phyloP scores from a whole-genome alignment of 768 basidiomycete genomes.

The Tricholoma bakamatsutake region DNA sequence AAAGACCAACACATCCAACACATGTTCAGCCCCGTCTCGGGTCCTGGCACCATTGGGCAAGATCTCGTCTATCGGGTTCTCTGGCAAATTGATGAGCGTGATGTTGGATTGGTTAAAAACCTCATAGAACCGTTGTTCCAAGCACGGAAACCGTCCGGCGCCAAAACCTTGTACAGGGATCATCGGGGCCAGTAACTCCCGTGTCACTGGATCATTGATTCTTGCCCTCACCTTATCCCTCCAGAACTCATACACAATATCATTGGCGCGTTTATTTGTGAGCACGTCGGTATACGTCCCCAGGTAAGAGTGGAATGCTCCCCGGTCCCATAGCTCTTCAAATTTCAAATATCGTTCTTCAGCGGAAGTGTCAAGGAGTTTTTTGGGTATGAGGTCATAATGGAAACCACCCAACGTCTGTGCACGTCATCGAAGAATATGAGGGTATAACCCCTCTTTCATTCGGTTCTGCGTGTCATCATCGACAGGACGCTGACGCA shows the following conservation, averaged over 20 bases:
- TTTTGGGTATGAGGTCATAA: constrained; percentile 9
- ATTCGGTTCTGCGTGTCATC: constrained; percentile 8
- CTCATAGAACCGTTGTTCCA: constrained; percentile 19
- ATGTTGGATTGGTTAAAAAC: constrained; percentile 21
- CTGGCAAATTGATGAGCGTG: constrained; percentile 16
- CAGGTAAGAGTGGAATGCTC: constrained; percentile 12
- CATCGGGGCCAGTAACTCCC: constrained; percentile 19
- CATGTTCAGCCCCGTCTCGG: constrained; percentile 4
- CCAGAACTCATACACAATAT: constrained; percentile 20
- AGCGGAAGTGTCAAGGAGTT: constrained; percentile 8
- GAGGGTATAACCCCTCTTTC: constrained; percentile 14
- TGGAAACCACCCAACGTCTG: constrained; percentile 17
- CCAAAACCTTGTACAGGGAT: constrained; percentile 17
- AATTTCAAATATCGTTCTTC: constrained; percentile 18
- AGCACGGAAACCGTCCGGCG: constrained; percentile 11
- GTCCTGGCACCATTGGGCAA: constrained; percentile 5
- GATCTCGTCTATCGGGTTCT: background rate
- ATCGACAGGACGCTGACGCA: constrained; percentile 13
- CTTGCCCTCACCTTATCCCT: constrained; percentile 16
- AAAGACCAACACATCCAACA: background rate
- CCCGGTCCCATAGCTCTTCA: constrained; percentile 16
- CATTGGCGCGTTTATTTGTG: constrained; percentile 12
- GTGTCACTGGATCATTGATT: constrained; percentile 14
- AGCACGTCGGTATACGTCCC: constrained; percentile 13
- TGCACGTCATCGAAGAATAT: constrained; percentile 11